Conservation (phyloP, 495 filamentous ascomycete species). For the Lepidopterella palustris region DNA sequence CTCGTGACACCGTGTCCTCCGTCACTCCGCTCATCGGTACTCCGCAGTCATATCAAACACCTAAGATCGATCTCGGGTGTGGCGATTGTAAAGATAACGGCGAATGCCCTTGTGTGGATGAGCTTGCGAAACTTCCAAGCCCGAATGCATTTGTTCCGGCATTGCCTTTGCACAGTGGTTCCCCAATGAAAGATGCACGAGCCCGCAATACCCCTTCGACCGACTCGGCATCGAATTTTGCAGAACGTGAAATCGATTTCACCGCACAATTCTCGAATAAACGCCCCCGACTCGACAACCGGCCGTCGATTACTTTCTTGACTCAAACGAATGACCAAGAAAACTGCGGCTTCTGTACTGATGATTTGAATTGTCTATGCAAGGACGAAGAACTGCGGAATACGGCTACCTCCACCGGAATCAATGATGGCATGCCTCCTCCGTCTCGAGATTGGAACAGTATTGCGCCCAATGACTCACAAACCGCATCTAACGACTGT, state of each 20-base stretch:
- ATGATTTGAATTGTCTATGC: constrained; percentile 21
- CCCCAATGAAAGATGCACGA: constrained; percentile 12
- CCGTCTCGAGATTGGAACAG: background rate
- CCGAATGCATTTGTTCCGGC: constrained; percentile 9
- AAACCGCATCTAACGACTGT: constrained; percentile 1
- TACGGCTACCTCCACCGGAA: background rate
- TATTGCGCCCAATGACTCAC: background rate
- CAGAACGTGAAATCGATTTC: constrained; percentile 29
- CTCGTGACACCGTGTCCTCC: constrained; percentile 1
- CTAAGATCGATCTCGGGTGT: constrained; percentile 11
- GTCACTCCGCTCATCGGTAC: constrained; percentile 1
- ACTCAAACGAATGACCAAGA: constrained; percentile 10
- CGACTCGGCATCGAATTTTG: background rate
- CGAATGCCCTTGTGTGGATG: constrained; percentile 18
- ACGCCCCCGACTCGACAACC: constrained; percentile 2
- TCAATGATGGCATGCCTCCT: constrained; percentile 1
- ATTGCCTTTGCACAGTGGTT: constrained; percentile 6
- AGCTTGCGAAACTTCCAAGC: constrained; percentile 4
- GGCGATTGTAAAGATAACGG: constrained; percentile 20
- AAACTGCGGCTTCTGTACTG: constrained; percentile 25
- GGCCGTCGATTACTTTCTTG: constrained; percentile 16
- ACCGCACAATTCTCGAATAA: constrained; percentile 15
- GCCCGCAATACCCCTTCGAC: background rate
- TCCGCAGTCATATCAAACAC: background rate
- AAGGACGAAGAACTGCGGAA: constrained; percentile 6